A percentile compares a stretch with the other conserved stretches of the same genome.
phyloP scores from a whole-genome alignment of 768 basidiomycete species.

The Termitomyces sp. region DNA sequence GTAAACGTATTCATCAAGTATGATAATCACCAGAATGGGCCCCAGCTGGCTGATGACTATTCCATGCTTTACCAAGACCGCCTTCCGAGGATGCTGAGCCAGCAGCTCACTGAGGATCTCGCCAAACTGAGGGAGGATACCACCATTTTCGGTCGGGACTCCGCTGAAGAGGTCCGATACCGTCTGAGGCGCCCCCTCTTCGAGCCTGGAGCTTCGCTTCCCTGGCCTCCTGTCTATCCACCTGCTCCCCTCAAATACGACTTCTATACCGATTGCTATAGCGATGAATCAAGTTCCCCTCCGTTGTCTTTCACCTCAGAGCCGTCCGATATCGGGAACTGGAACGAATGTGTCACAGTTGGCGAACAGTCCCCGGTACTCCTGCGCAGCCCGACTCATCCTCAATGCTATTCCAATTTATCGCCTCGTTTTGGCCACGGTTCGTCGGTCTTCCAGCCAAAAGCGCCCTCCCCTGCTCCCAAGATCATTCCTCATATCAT shows the following conservation, averaged over 20 bases:
- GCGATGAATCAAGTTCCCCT: background rate
- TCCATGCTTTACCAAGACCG: too few relatives aligned
- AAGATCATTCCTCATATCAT: background rate
- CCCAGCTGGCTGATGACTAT: background rate
- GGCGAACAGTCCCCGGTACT: background rate
- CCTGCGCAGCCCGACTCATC: background rate
- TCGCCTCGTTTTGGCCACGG: too few relatives aligned
- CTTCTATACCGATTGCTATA: background rate
- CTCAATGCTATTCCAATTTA: background rate
- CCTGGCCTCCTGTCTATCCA: background rate
- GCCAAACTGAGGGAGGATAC: slow-evolving; percentile 8
- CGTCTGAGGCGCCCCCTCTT: background rate
- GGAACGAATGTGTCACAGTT: background rate
- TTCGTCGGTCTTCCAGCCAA: background rate
- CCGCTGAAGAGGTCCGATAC: background rate
- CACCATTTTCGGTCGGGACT: background rate
- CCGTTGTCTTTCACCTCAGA: background rate
- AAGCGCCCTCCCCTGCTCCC: background rate
- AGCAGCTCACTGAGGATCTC: background rate
- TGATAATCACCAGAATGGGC: background rate
- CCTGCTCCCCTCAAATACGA: background rate
- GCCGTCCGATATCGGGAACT: background rate
- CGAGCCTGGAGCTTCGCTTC: background rate
- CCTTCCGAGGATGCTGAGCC: background rate
- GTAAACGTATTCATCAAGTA: background rate